Conservation (phyloP, 176 grass and related monocot genomes). For the Paspalum vaginatum region DNA sequence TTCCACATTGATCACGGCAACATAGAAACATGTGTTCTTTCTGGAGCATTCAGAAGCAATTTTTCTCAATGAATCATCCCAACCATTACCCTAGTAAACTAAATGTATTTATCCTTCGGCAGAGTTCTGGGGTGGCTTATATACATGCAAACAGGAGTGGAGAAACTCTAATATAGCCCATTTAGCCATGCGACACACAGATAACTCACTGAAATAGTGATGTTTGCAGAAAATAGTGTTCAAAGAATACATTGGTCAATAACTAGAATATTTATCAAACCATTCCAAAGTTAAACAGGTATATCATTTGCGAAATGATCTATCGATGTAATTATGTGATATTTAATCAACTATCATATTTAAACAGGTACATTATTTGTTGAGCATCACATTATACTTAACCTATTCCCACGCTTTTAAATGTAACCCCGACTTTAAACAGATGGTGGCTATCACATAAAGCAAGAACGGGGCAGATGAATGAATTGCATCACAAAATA, state of each 20-base stretch:
- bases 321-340: neutral
- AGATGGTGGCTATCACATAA: neutral
- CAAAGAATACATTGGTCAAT: neutral
- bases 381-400: neutral
- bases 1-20: neutral
- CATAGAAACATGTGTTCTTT: neutral
- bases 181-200: neutral
- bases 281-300: neutral
- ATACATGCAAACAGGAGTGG: neutral
- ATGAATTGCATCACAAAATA: slow-evolving; percentile 8
- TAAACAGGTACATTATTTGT: slow-evolving; percentile 2
- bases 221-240: neutral
- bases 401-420: slow-evolving; percentile 15
- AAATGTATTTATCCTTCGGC: neutral
- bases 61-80: neutral
- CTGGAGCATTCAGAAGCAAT: slow-evolving; percentile 6
- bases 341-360: neutral
- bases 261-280: slow-evolving; percentile 16
- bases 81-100: neutral
- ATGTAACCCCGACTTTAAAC: slow-evolving; percentile 4
- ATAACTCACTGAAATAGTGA: neutral
- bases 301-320: no score
- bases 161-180: neutral
- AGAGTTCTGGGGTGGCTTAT: neutral
- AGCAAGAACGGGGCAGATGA: slow-evolving; percentile 8